phyloP scores from a whole-genome alignment of 176 grass and related monocot genomes.

The Bothriochloa decipiens region DNA sequence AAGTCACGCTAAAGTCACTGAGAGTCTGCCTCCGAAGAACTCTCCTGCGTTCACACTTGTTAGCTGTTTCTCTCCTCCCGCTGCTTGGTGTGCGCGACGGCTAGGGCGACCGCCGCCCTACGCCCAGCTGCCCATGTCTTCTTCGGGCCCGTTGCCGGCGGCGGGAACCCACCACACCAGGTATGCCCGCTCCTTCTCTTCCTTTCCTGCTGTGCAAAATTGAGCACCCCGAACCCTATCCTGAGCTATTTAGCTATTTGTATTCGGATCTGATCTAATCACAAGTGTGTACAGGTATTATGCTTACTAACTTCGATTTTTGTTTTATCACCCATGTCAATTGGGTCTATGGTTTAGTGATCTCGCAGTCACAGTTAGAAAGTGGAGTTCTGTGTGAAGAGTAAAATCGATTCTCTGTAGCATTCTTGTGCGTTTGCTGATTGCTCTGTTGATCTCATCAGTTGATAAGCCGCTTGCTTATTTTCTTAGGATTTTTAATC shows the following conservation, averaged over 20 bases:
- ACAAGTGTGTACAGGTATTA: background rate
- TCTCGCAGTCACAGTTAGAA: background rate
- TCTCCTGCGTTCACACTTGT: too few relatives aligned
- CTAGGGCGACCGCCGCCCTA: background rate
- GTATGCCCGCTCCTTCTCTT: background rate
- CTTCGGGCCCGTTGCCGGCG: background rate
- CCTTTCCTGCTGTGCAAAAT: background rate
- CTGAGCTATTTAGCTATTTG: background rate
- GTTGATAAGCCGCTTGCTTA: constrained; percentile 7
- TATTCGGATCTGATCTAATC: background rate
- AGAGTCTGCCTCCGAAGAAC: too few relatives aligned
- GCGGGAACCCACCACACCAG: background rate
- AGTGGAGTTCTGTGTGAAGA: constrained; percentile 9
- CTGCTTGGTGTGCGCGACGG: too few relatives aligned
- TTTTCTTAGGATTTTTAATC: constrained; percentile 24
- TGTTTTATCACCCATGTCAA: background rate
- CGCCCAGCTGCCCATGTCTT: background rate
- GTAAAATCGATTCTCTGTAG: constrained; percentile 8
- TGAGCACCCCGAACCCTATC: background rate
- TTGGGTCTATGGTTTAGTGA: background rate
- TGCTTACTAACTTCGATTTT: background rate
- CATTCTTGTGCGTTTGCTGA: background rate
- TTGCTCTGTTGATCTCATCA: constrained; percentile 24
- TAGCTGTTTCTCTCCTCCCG: too few relatives aligned
- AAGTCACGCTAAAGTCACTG: too few relatives aligned